These are phyloP conservation scores for Phytophthora chlamydospora DNA, from an alignment of 352 stramenopile genomes.

Conservation along the genomic window DNA sequence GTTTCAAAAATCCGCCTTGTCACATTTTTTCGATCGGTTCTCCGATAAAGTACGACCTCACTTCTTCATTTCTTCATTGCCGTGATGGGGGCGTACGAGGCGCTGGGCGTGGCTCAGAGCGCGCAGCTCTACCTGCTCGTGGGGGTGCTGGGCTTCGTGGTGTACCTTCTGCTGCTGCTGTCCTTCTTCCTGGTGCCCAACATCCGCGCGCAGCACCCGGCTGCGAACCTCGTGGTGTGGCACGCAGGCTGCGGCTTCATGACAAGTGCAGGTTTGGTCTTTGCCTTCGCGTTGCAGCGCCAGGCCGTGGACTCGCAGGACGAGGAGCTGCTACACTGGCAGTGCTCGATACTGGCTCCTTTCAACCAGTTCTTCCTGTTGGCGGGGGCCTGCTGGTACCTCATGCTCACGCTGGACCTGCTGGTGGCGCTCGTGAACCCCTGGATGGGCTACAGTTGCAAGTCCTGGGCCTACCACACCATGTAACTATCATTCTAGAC, in stretches of 20 bases:
- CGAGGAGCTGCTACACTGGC: constrained; percentile 12
- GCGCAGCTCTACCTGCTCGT: constrained; percentile 64
- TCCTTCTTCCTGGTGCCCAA: constrained; percentile 78
- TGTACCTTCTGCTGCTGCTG: constrained; percentile 71
- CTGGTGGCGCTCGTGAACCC: constrained; percentile 88
- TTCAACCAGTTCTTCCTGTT: constrained; percentile 88
- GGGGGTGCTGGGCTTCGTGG: constrained; percentile 56
- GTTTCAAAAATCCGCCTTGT: background rate
- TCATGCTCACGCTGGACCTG: constrained; percentile 86
- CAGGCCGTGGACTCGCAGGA: constrained; percentile 21
- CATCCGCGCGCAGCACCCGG: constrained; percentile 83
- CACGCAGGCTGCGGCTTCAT: constrained; percentile 74
- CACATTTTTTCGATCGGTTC: background rate
- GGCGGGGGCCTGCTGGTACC: constrained; percentile 72
- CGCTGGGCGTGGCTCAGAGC: constrained; percentile 55
- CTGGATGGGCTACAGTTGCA: constrained; percentile 90
- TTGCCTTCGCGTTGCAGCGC: constrained; percentile 42
- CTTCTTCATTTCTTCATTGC: background rate
- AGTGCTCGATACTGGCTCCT: constrained; percentile 63
- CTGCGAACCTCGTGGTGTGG: constrained; percentile 79
- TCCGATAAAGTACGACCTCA: constrained; percentile 17
- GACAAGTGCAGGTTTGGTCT: constrained; percentile 60
- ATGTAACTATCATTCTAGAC: constrained; percentile 44
- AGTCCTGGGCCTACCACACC: constrained; percentile 82
- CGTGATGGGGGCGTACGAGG: constrained; percentile 55